phyloP scores from a whole-genome alignment of 2,329 filamentous ascomycete genomes.

The Diaporthe sp. region DNA sequence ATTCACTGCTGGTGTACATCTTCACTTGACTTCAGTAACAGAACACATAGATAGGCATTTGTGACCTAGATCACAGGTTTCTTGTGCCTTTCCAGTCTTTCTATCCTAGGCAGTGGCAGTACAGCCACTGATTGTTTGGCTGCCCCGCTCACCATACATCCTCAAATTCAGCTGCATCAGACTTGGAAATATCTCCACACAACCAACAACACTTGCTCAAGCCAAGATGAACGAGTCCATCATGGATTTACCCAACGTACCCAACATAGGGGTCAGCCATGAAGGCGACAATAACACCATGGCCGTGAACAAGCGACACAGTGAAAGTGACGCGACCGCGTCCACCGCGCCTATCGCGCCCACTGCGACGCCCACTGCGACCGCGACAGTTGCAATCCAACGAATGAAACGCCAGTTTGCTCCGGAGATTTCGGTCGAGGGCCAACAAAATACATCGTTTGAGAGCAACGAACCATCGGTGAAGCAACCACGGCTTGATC shows the following conservation, averaged over 20 bases:
- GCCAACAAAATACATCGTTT: not conserved
- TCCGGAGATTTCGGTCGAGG: no score
- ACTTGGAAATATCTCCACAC: not conserved
- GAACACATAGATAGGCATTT: not conserved
- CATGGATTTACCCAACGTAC: not conserved
- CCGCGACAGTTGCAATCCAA: not conserved
- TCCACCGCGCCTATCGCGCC: not conserved
- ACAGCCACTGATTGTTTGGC: not conserved
- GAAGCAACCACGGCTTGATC: not conserved
- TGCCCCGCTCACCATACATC: not conserved
- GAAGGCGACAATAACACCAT: not conserved
- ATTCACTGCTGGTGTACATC: not conserved
- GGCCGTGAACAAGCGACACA: not conserved
- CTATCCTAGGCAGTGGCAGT: not conserved
- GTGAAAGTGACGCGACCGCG: not conserved
- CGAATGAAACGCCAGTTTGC: not conserved
- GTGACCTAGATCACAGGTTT: not conserved
- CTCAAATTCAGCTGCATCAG: not conserved
- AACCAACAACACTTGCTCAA: not conserved
- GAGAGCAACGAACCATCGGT: not conserved
- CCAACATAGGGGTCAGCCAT: no score
- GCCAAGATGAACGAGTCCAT: not conserved
- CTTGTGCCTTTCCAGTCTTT: not conserved
- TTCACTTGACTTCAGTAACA: not conserved
- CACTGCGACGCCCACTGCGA: not conserved